Evolutionary conservation across 129 eudicot genomes (phyloP).

Genomic region (Oenanthe sinensis): DNA sequence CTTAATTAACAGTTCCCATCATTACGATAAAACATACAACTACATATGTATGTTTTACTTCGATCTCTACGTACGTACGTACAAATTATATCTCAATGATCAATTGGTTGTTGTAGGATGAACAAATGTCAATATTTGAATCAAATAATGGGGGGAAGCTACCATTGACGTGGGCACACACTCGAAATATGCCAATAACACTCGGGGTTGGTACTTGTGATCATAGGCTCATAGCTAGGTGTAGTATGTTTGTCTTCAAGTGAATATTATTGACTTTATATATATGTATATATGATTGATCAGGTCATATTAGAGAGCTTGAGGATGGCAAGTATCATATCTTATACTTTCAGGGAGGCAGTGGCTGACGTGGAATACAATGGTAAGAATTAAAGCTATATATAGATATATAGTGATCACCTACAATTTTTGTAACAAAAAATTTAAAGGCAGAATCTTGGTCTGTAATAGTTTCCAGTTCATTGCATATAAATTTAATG

Average conservation of each 20-base stretch:
- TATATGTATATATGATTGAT: neutral
- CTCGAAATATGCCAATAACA: conserved; percentile 67
- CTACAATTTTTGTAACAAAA: neutral
- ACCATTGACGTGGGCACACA: conserved; percentile 67
- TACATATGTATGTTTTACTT: neutral
- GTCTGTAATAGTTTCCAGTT: neutral
- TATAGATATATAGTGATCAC: neutral
- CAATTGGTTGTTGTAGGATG: conserved; percentile 38
- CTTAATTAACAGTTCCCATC: neutral
- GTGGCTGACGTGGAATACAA: conserved; percentile 64
- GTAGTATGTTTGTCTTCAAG: neutral
- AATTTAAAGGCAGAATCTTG: neutral
- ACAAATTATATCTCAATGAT: neutral
- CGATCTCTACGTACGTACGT: neutral
- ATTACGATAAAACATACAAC: neutral
- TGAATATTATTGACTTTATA: neutral
- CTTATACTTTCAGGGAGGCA: conserved; percentile 84
- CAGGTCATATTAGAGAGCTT: conserved; percentile 81
- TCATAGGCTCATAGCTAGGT: neutral
- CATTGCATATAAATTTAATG: neutral
- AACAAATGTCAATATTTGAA: conserved; percentile 50
- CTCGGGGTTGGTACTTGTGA: conserved; percentile 38
- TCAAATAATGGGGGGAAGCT: conserved; percentile 37
- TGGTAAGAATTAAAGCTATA: conserved; percentile 28
- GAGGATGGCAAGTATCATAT: conserved; percentile 84